Conservation (phyloP, 2,329 filamentous ascomycete species). For the Cercospora janseana region DNA sequence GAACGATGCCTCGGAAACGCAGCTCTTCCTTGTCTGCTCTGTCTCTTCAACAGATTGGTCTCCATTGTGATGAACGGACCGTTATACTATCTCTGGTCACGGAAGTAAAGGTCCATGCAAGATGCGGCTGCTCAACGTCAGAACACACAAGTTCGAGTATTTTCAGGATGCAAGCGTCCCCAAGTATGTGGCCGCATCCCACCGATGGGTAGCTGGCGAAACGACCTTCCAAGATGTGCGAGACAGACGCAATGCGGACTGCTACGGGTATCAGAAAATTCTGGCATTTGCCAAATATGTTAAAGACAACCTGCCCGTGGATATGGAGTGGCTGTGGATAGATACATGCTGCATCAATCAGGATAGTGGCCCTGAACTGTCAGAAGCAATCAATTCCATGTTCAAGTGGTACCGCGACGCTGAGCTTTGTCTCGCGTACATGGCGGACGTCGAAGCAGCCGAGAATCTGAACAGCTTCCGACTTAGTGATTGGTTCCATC, state of each 20-base stretch:
- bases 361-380: conserved; percentile 18
- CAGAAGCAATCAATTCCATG: conserved; percentile 26
- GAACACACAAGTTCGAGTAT: neutral
- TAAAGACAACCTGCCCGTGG: conserved; percentile 1
- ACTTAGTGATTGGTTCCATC: conserved; percentile 24
- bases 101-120: too few relatives aligned
- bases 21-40: too few relatives aligned
- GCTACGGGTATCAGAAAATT: conserved; percentile 19
- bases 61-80: too few relatives aligned
- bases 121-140: conserved; percentile 12
- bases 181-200: conserved; percentile 16
- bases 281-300: neutral
- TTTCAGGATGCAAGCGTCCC: conserved; percentile 5
- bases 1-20: too few relatives aligned
- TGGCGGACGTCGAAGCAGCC: conserved; percentile 18
- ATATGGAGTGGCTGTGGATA: conserved; percentile 13
- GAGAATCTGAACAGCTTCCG: conserved; percentile 7
- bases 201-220: conserved; percentile 15
- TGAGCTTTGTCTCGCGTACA: conserved; percentile 21
- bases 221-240: conserved; percentile 9
- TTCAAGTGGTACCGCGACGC: conserved; percentile 24
- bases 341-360: conserved; percentile 11
- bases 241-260: neutral
- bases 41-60: too few relatives aligned
- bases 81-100: too few relatives aligned